Evolutionary conservation across 257 asterid genomes (phyloP).

Genomic region (Capsicum rhomboideum): DNA sequence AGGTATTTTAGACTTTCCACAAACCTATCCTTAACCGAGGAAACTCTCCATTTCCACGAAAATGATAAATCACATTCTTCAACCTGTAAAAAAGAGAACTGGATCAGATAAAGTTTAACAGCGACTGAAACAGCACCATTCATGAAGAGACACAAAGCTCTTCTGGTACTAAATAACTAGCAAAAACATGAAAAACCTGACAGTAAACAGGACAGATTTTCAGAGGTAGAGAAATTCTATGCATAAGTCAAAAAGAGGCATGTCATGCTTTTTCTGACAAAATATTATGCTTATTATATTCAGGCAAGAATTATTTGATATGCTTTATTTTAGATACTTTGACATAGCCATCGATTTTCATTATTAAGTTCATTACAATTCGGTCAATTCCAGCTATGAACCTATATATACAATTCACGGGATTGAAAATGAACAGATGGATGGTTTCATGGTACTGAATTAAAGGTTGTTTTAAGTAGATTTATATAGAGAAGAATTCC

Average conservation of each 20-base stretch:
- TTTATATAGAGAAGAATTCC: not conserved
- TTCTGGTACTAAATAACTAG: not conserved
- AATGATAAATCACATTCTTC: constrained; percentile 70
- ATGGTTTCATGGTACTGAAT: not conserved
- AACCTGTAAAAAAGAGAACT: constrained; percentile 32
- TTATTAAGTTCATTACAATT: not conserved
- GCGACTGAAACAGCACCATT: not conserved
- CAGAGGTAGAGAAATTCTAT: not conserved
- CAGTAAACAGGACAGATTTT: not conserved
- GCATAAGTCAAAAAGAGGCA: not conserved
- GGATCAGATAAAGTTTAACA: not conserved
- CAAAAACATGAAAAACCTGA: not conserved
- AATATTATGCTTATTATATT: not conserved
- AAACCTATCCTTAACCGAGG: constrained; percentile 93
- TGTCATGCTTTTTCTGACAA: not conserved
- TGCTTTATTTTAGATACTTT: not conserved
- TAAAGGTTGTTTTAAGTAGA: not conserved
- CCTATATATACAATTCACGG: not conserved
- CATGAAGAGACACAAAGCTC: not conserved
- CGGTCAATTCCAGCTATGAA: not conserved
- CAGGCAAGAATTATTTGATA: not conserved
- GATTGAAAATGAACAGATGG: not conserved
- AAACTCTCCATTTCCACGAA: constrained; percentile 72
- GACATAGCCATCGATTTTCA: not conserved
- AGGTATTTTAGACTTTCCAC: constrained; percentile 14